phyloP scores from a whole-genome alignment of 768 basidiomycete species.

The Kwoniella shandongensis region DNA sequence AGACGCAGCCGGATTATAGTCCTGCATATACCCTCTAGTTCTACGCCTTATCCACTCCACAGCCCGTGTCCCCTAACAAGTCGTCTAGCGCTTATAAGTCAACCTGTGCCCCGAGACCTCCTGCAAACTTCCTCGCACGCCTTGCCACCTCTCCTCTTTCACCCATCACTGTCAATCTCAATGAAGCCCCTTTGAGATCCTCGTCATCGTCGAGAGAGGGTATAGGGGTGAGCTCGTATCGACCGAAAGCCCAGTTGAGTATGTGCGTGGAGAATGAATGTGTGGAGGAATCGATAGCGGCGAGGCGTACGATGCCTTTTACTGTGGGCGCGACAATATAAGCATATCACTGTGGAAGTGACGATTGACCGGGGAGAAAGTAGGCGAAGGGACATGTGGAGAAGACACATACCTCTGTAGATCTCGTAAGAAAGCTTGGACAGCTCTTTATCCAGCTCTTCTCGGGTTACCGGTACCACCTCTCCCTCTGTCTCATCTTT shows the following conservation, averaged over 20 bases:
- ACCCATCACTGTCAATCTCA: conserved; percentile 87
- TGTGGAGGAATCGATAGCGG: conserved; percentile 38
- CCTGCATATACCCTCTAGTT: too few species aligned
- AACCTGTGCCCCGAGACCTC: conserved; percentile 34
- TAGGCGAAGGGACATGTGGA: too few species aligned
- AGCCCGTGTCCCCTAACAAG: too few species aligned
- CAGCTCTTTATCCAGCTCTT: conserved; percentile 35
- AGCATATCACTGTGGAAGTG: too few species aligned
- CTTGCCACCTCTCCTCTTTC: conserved; percentile 74
- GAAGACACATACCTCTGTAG: conserved; percentile 46
- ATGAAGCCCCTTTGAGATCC: conserved; percentile 48
- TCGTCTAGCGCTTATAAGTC: background rate
- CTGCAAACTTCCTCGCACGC: conserved; percentile 62
- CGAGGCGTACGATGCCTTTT: conserved; percentile 76
- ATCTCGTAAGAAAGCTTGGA: conserved; percentile 50
- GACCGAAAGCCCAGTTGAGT: conserved; percentile 91
- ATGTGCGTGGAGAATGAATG: conserved; percentile 37
- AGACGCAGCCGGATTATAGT: too few species aligned
- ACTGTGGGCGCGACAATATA: conserved; percentile 57
- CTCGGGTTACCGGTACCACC: conserved; percentile 28
- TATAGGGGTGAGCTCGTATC: conserved; percentile 65
- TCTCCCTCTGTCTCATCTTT: conserved; percentile 6
- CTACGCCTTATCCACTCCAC: too few species aligned
- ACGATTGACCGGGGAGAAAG: too few species aligned
- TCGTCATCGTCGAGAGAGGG: conserved; percentile 43